Base-by-base conservation (phyloP, 2,329 filamentous ascomycete species). In the Setomelanomma holmii region DNA sequence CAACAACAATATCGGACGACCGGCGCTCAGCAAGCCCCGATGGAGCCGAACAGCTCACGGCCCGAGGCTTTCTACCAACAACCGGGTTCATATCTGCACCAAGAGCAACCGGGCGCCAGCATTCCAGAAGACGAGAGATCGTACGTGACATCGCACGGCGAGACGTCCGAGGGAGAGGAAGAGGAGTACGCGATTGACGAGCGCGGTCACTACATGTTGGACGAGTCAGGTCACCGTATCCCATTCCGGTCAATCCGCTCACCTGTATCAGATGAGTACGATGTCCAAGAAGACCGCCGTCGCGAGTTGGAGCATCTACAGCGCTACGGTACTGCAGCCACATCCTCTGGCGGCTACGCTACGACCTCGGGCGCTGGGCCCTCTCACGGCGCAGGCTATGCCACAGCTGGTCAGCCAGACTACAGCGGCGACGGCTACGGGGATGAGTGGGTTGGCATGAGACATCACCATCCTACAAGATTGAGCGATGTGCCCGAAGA, bases 261-360 rank as follows among this genome's bases (percentile, higher is more conserved):
- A 19, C 68, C 64, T 45, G 66, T 71, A 33, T 72, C 69, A n/a
- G 82, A 85, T 40, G 83, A 86, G 47, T 84, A 82, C 58, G 82
- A 84, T 41, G 80, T 80, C 14, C 74, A 78, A 41, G 81, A 80
- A 30, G 81, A 82, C 54, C 74, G 78, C 2, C 78, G 76, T 7
- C 75, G 76, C 7, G 80, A 82, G 63, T 71, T 76, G n/a, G 77
- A 79, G 56, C 78, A 79, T 46, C 66, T 78, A 21, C 76, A 76
- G 40, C 74, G 73, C 39, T 82, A 82, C 52, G 78, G 78, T 36
- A 68, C 72, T 5, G 58, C 68, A 33, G 61, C 67, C 17, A 66
- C 60, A 30, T 74, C 61, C 45, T 71, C 55, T 16, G 59, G 63
- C 21, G 57, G 60, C 20, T 71, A 70, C 46, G 61, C 64, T 1